Conservation (phyloP, 1,284 basidiomycete genomes). For the Rhodotorula sp. region DNA sequence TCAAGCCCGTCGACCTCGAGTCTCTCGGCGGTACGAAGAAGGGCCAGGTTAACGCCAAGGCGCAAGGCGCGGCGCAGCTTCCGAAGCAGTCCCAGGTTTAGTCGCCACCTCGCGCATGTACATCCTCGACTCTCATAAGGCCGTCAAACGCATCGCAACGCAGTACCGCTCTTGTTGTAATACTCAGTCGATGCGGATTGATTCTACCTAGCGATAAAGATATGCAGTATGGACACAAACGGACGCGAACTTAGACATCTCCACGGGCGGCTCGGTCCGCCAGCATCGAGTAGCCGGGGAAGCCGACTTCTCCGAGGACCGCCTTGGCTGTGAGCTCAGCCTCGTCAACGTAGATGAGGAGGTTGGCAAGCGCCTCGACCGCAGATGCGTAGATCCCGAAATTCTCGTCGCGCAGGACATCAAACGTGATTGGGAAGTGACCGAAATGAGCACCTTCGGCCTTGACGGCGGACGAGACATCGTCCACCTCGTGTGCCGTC, state of each 20-base stretch:
- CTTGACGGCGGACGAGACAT: neutral
- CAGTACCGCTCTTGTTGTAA: neutral
- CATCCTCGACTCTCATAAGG: neutral
- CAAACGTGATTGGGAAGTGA: slow-evolving; percentile 15
- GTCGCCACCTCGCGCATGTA: neutral
- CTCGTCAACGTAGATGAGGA: slow-evolving; percentile 25
- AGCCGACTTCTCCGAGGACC: slow-evolving; percentile 23
- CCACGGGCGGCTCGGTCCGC: neutral
- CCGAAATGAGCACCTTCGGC: slow-evolving; percentile 28
- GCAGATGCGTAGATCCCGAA: slow-evolving; percentile 1
- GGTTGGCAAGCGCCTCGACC: slow-evolving; percentile 11
- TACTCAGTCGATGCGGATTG: neutral
- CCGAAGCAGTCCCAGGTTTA: slow-evolving; percentile 12
- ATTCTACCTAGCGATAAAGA: too few relatives aligned
- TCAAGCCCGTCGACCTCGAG: slow-evolving; percentile 82
- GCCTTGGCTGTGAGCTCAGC: slow-evolving; percentile 17
- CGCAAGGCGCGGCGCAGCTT: slow-evolving; percentile 28
- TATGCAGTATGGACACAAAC: too few relatives aligned
- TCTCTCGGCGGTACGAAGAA: slow-evolving; percentile 51
- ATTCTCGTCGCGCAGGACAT: slow-evolving; percentile 16
- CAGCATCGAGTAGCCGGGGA: slow-evolving; percentile 7
- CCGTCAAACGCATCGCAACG: neutral
- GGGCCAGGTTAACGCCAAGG: slow-evolving; percentile 37
- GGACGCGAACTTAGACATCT: too few relatives aligned
- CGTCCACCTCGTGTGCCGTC: neutral